phyloP scores from a whole-genome alignment of 1,284 basidiomycete species.

The Flammula alnicola region DNA sequence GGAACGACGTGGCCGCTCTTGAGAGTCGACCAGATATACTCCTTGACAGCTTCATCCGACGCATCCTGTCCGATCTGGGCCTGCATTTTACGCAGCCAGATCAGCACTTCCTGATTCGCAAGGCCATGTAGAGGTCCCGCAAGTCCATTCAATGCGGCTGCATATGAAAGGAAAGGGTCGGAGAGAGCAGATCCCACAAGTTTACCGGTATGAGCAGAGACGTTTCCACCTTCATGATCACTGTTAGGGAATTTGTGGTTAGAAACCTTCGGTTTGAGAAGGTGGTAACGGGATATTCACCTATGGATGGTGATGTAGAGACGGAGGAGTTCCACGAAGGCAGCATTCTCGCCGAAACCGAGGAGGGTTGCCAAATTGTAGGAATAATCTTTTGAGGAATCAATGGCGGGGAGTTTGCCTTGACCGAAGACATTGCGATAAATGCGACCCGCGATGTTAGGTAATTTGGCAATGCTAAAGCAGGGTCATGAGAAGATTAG shows the following conservation, averaged over 20 bases:
- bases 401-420: conserved; percentile 90
- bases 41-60: conserved; percentile 84
- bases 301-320: conserved; percentile 98
- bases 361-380: conserved; percentile 92
- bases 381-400: conserved; percentile 90
- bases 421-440: conserved; percentile 93
- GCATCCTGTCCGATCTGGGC: conserved; percentile 81
- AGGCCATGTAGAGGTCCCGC: conserved; percentile 97
- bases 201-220: conserved; percentile 96
- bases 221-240: conserved; percentile 98
- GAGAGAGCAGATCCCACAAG: conserved; percentile 97
- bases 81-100: conserved; percentile 92
- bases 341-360: conserved; percentile 88
- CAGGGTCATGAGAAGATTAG: conserved; percentile 11
- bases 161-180: conserved; percentile 96
- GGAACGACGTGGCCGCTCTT: conserved; percentile 93
- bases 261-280: conserved; percentile 3
- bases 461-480: conserved; percentile 90
- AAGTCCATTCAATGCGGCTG: conserved; percentile 93
- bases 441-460: conserved; percentile 96
- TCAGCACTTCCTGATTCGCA: conserved; percentile 94
- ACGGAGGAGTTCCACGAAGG: conserved; percentile 94
- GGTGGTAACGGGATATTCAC: conserved; percentile 32
- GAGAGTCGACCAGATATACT: conserved; percentile 93
- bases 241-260: conserved; percentile 44